Base-by-base conservation (phyloP, 2,329 filamentous ascomycete species). In the Thyridium curvatum region DNA sequence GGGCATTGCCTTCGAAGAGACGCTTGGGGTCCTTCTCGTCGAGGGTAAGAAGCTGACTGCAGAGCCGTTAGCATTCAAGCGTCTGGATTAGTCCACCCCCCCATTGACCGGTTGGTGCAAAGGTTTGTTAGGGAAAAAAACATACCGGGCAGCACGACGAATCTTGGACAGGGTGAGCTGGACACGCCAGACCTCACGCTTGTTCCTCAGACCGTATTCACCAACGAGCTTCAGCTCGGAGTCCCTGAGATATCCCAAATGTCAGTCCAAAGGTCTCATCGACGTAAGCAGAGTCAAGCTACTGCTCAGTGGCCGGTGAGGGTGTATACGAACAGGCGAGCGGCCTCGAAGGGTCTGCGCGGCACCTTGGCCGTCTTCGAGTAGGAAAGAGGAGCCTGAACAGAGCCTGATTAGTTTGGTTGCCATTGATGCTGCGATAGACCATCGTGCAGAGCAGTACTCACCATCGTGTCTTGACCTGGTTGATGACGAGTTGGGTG, bases 11-110 rank as follows among this genome's bases (percentile, higher is more conserved):
- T 82, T 98, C 93, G 81, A 98, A 98, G 56, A 98, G 90, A 76
- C 93, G 90, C 85, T 97, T 97, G 71, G 93, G 93, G 77, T 98
- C 93, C 80, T 98, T 98, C 81, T 98, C 93, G 66, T 98, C 93
- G 68, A 98, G 87, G 62, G 93, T 98, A 69, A 98, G 85, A 66
- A 98, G 89, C 80, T 97, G 86, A 95, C 91, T 96, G 64, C 35
- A 42, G 29, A 29, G 37, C 8, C 37, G 30, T 38, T 41, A 47
- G 46, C 18, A 34, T 32, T 13, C 1, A 3, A 12, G 13, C 40
- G 45, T 62, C 52, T 62, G 56, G 34, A 21, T 21, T 26, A 32
- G 30, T 16, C 13, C 13, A 13, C 15, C 14, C n/a, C 14, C 35
- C 26, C 17, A 6, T 30, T 14, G 8, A 9, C 9, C 31, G 8